A percentile compares a stretch with the other conserved stretches of the same genome.
Conservation (phyloP, 345 rosid genomes). For the Rhizophora mangle region DNA sequence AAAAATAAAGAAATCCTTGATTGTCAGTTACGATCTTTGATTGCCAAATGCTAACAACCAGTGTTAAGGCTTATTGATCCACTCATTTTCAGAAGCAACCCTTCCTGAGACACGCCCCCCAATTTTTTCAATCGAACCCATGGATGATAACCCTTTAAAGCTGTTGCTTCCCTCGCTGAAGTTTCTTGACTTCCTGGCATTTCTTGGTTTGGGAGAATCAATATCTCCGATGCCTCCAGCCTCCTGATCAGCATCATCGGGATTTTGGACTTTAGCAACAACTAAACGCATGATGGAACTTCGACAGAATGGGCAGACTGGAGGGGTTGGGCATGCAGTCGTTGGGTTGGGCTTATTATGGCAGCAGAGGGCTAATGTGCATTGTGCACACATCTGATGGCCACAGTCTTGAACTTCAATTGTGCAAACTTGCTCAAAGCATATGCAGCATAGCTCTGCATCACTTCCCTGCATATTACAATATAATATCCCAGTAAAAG, state of each 20-base stretch:
- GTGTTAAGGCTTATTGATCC: constrained; percentile 49
- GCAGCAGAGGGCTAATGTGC: constrained; percentile 89
- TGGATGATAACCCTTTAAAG: constrained; percentile 72
- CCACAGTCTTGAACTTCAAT: constrained; percentile 89
- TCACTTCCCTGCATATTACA: constrained; percentile 62
- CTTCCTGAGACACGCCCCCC: constrained; percentile 66
- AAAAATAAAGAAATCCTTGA: constrained; percentile 17
- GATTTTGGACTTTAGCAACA: constrained; percentile 54
- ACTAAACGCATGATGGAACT: constrained; percentile 62
- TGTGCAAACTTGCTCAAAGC: constrained; percentile 91
- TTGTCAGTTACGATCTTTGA: constrained; percentile 29
- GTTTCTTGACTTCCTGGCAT: constrained; percentile 57
- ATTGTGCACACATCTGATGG: constrained; percentile 96
- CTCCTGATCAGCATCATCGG: constrained; percentile 47
- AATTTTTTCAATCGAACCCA: constrained; percentile 60
- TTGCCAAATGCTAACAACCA: constrained; percentile 18
- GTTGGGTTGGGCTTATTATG: constrained; percentile 97
- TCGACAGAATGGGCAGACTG: constrained; percentile 94
- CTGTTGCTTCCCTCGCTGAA: constrained; percentile 88
- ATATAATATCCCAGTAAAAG: constrained; percentile 4
- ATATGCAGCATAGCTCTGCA: constrained; percentile 84
- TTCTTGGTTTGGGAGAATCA: constrained; percentile 60
- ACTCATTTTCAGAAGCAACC: constrained; percentile 56
- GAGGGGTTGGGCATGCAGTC: constrained; percentile 63
- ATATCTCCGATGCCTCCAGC: constrained; percentile 28